phyloP scores from a whole-genome alignment of 139 green algal species.

The Picochlorum sp. region DNA sequence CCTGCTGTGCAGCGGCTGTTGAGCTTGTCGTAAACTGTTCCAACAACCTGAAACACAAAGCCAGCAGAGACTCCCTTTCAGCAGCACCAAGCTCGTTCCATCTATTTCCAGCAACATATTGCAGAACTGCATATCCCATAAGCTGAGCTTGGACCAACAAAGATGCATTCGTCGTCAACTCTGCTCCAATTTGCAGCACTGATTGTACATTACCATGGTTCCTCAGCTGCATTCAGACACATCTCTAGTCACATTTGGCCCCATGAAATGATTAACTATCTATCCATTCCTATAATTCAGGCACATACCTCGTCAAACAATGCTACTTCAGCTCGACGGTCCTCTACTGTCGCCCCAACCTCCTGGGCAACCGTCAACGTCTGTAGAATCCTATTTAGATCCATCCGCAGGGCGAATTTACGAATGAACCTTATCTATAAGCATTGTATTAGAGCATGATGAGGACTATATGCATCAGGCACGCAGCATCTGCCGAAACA shows the following conservation, averaged over 20 bases:
- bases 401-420: no score
- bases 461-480: no score
- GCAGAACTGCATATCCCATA: slow-evolving; percentile 40
- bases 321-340: slow-evolving; percentile 12
- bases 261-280: neutral
- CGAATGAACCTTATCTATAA: no score
- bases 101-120: slow-evolving; percentile 36
- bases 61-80: slow-evolving; percentile 16
- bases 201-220: slow-evolving; percentile 1
- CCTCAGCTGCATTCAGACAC: neutral
- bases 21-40: no score
- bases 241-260: no score
- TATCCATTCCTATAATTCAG: neutral
- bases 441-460: no score
- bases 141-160: slow-evolving; percentile 35
- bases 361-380: slow-evolving; percentile 5
- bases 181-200: neutral
- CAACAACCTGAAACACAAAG: no score
- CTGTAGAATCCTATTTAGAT: neutral
- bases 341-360: slow-evolving; percentile 14
- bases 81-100: slow-evolving; percentile 36
- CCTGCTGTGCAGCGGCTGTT: no score
- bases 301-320: slow-evolving; percentile 21
- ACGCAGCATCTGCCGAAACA: no score
- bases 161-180: slow-evolving; percentile 1